Percentiles rank a stretch among this genome's conserved stretches.
Conservation (phyloP, 148 eudicot genomes). For the Nyssa sinensis region DNA sequence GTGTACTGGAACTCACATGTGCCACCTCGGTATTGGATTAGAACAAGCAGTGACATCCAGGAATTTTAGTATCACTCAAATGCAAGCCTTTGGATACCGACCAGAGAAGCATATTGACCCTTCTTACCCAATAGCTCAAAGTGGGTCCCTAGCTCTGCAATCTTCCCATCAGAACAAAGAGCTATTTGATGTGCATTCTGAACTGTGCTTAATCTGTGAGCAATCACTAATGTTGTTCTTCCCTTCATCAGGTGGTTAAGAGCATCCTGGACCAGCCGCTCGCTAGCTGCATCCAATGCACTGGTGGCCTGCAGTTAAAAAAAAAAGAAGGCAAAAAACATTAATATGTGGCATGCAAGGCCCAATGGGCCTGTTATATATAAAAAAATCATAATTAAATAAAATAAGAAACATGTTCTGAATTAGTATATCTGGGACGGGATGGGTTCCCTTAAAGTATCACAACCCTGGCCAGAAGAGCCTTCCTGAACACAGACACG, state of each 20-base stretch:
- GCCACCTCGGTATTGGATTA: not conserved
- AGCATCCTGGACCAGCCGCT: constrained; percentile 88
- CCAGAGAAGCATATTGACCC: constrained; percentile 89
- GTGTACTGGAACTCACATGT: not conserved
- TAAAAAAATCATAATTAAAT: too few species aligned
- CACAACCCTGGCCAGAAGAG: not conserved
- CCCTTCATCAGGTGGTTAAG: constrained; percentile 88
- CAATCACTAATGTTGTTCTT: constrained; percentile 94
- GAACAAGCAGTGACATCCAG: not conserved
- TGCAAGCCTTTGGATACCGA: constrained; percentile 88
- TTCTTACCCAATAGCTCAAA: constrained; percentile 57
- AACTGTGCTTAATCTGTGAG: constrained; percentile 97
- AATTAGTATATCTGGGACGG: too few species aligned
- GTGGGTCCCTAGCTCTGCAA: constrained; percentile 91
- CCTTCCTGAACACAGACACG: not conserved
- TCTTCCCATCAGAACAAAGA: constrained; percentile 80
- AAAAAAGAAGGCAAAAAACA: not conserved
- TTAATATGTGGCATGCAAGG: not conserved
- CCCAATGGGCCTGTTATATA: too few species aligned
- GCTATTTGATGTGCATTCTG: constrained; percentile 97
- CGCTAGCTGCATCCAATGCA: constrained; percentile 90
- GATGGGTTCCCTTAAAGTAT: not conserved
- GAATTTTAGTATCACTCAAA: constrained; percentile 54
- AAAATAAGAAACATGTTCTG: not conserved
- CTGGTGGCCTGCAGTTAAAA: constrained; percentile 76